Evolutionary conservation across 352 stramenopile species (phyloP), one percentile per base, ranked within the genome.

Genomic region (Pythium oligandrum): DNA sequence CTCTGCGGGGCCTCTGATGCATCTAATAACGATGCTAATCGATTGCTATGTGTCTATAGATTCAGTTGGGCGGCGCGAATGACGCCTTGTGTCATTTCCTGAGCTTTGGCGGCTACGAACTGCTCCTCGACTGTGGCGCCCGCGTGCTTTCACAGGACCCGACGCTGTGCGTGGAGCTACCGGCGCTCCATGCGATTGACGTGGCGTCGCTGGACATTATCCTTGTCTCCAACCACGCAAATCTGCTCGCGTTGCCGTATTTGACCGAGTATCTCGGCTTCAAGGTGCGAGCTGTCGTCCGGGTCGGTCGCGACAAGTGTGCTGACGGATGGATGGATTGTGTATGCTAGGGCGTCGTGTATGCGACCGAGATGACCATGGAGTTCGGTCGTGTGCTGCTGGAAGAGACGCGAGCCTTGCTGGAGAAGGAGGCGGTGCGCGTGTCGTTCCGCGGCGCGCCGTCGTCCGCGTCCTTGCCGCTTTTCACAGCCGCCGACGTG

Each of bases 41-140:
- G 17, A 26, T 26, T 26, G 17, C 32, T 48, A 44, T 33, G 10
- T 0, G 36, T 39, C 4, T 51, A 9, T 39, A 94, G 84, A 92
- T 94, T 48, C 82, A 87, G 49, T 60, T 94, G 55, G 81, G 80
- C 31, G 69, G 61, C 45, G 75, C 76, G 3, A 83, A 88, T 48
- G 75, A 88, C 59, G 78, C 71, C 35, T 65, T 90, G 1, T 91
- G 81, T 56, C 78, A 90, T 48, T 95, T 95, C 61, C 52, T 93
- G 43, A 85, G 75, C 55, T 70, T 93, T 31, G 80, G 75, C 50
- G 84, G 84, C 47, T 89, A 77, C 48, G 78, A 95, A 51, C 59
- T 95, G 46, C 70, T 95, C 51, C 68, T 95, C 45, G 84, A 95
- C 68, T 92, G 78, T 51, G 81, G 79, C 42, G 55, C 64, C 32